Base-by-base conservation (phyloP, 139 green algal genomes). In the Micractinium conductrix region DNA sequence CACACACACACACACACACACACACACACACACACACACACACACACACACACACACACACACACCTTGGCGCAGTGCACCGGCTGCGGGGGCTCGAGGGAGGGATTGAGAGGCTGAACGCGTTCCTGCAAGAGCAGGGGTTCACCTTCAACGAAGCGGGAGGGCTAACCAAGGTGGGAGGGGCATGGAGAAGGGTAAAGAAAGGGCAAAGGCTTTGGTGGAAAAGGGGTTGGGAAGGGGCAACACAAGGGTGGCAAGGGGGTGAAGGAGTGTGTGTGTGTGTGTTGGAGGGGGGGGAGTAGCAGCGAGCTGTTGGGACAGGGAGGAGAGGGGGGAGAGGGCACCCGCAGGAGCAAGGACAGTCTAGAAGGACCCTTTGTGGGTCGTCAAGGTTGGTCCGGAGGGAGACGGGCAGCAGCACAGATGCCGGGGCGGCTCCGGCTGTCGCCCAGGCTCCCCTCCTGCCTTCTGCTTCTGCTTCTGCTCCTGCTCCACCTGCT, bases 71-170 rank as follows among this genome's bases (percentile, higher is more conserved):
- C 33, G 58, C 76, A 82, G 76, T 96, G n/a, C 94, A 97, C 84
- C 90, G 86, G 44, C 83, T 96, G 37, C 37, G 33, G n/a, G 68
- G n/a, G 38, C 50, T 67, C 35, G 62, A 78, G 70, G 63, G 83
- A 1, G 89, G 93, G 70, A 84, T 96, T n/a, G 78, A 86, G 4
- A 72, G 35, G 19, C 83, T 97, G 33, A 91, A 89, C 14, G 69
- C 48, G 1, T 62, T 84, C 9, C 81, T 97, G 28, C 37, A 88
- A 26, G 81, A 80, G 5, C 65, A 84, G 35, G 94, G 90, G 30
- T 92, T 97, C 60, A 37, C 70, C 3, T 76, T 97, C 33, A 97
- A 95, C 74, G 55, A 74, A 0, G 83, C 92, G 26, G 94, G 94
- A 26, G 92, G 93, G 14, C 19, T 89, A 3, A 69, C 92, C 43